Conservation (phyloP, 2,329 filamentous ascomycete species). For the Calonectria leucothoes region DNA sequence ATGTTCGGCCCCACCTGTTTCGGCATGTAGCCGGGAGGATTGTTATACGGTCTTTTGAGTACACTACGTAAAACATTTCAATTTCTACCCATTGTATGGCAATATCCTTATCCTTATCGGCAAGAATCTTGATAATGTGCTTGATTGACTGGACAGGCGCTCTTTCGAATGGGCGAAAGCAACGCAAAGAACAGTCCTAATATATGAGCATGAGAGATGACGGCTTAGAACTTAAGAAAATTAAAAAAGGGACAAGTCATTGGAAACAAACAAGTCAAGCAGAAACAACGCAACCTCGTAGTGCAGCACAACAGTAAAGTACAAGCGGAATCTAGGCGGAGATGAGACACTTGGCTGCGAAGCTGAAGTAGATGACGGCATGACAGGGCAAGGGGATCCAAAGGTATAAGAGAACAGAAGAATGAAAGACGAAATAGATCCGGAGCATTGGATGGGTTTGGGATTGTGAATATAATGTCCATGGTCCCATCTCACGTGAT, state of each 20-base stretch:
- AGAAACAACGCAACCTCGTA: not conserved
- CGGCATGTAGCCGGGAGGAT: not conserved
- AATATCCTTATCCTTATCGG: not conserved
- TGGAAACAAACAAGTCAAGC: not conserved
- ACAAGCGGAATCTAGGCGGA: not conserved
- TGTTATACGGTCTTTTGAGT: not conserved
- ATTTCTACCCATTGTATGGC: not conserved
- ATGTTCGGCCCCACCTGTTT: not conserved
- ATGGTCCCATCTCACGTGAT: not conserved
- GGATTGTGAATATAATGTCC: not conserved
- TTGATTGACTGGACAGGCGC: not conserved
- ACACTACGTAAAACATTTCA: not conserved
- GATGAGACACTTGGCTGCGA: not conserved
- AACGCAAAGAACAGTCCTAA: not conserved
- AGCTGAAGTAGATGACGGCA: not conserved
- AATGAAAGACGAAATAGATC: not conserved
- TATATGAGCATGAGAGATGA: not conserved
- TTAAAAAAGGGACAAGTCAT: not conserved
- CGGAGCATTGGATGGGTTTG: not conserved
- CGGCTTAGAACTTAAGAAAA: not conserved
- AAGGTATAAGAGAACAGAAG: not conserved
- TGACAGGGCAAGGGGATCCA: not conserved
- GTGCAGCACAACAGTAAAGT: not conserved
- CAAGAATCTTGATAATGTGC: not conserved
- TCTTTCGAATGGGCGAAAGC: not conserved